Conservation (phyloP, 2,329 filamentous ascomycete species). For the Phaeosphaeria sp. region DNA sequence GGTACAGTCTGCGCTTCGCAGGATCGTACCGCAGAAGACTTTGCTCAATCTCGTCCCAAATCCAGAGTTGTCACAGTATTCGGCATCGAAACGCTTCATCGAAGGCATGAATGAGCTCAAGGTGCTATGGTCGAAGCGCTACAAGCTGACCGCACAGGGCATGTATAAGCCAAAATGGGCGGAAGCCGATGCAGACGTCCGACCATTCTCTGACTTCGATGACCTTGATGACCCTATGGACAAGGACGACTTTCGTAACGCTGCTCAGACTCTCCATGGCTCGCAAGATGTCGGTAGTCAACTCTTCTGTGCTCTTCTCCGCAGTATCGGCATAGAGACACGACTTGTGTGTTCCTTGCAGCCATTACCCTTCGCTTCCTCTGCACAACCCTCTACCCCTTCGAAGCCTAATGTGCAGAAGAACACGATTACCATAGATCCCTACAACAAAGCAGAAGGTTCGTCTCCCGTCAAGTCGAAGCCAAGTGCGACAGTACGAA, state of each 20-base stretch:
- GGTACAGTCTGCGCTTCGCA: conserved; percentile 63
- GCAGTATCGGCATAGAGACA: conserved; percentile 80
- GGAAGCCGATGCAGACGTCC: conserved; percentile 67
- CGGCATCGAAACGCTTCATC: conserved; percentile 76
- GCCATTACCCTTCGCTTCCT: conserved; percentile 71
- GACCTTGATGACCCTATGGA: conserved; percentile 74
- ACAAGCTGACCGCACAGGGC: conserved; percentile 67
- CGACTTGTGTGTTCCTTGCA: conserved; percentile 92
- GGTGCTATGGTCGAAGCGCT: conserved; percentile 72
- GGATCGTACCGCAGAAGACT: conserved; percentile 71
- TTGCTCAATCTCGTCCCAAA: conserved; percentile 73
- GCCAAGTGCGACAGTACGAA: conserved; percentile 25
- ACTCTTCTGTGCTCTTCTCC: conserved; percentile 85
- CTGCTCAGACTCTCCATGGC: conserved; percentile 73
- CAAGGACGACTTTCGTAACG: conserved; percentile 73
- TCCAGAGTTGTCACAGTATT: conserved; percentile 73
- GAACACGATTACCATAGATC: conserved; percentile 38
- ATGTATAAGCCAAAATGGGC: conserved; percentile 69
- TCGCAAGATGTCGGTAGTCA: conserved; percentile 91
- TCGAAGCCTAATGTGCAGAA: conserved; percentile 28
- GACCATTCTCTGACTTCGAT: conserved; percentile 56
- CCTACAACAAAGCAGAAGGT: conserved; percentile 32
- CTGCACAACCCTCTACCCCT: conserved; percentile 39
- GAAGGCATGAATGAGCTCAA: conserved; percentile 76
- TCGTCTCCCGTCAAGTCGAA: conserved; percentile 27